Base-by-base conservation (phyloP, 306 rosid genomes). In the Fragaria vesca region DNA sequence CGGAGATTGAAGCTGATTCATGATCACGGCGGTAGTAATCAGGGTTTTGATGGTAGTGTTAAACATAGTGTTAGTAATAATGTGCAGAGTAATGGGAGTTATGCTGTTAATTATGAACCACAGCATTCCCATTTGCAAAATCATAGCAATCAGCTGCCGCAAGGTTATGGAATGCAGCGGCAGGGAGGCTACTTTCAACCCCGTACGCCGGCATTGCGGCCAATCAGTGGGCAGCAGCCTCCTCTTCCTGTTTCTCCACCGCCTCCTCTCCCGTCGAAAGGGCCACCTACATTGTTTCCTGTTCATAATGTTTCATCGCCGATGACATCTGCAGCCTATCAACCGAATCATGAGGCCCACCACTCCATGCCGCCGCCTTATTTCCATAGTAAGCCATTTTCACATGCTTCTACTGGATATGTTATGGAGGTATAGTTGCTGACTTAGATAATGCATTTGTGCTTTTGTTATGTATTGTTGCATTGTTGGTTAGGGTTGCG, bases 171-270 rank as follows among this genome's bases (percentile, higher is more conserved):
- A 78, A 63, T 75, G 48, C 85, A 55, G 60, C 62, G 24, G 62
- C 71, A 42, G 62, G 83, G 84, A 61, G 76, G 77, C 1, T 87
- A 82, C 32, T 72, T 79, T 80, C 82, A 47, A 20, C 60, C 73
- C 42, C 82, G 74, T 67, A 62, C 74, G 81, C 91, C 79, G 17
- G 86, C 79, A 85, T 79, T 96, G 6, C 81, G 83, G 45, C 78
- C 88, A 50, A 78, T 80, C 74, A 80, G 77, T 74, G 88, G 80
- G 66, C 91, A 87, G 73, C 94, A 87, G 73, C 94, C 97, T 81
- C 94, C 96, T 65, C 89, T 90, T 75, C 97, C 97, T 65, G 73
- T 87, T 58, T 83, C 97, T 30, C 89, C 97, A 11, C 97, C 94
- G 0, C 96, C 98, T 6, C 93, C 94, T 66, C 89, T 88, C 75